Conservation (phyloP, 148 eudicot species). For the Camellia lanceoleosa region DNA sequence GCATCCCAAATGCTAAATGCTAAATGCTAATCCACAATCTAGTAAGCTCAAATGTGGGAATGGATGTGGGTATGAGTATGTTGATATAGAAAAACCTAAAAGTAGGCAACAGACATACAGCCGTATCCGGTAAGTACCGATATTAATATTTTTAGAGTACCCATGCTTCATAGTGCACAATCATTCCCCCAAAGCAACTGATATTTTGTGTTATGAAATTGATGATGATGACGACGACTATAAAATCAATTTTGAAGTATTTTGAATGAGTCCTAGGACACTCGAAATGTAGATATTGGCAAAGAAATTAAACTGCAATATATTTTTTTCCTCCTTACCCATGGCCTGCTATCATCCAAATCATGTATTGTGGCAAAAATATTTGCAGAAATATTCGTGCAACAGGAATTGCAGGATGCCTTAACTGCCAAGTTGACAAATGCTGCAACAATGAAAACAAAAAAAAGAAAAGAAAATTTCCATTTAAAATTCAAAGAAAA, state of each 20-base stretch:
- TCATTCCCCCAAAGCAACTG: neutral
- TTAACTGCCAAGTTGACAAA: neutral
- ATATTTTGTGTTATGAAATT: neutral
- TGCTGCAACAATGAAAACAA: neutral
- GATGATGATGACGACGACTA: neutral
- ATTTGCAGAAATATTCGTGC: slow-evolving; percentile 2
- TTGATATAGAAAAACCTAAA: no score
- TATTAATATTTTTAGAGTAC: no score
- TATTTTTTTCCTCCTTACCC: slow-evolving; percentile 11
- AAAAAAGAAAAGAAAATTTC: neutral
- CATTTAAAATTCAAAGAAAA: neutral
- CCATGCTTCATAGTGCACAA: neutral
- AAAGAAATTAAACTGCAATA: neutral
- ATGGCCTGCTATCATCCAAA: slow-evolving; percentile 20
- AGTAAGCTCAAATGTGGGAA: no score
- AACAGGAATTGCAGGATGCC: slow-evolving; percentile 17
- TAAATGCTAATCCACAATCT: neutral
- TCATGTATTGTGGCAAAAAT: slow-evolving; percentile 14
- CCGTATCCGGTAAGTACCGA: no score
- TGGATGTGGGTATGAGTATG: no score
- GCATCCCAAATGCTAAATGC: neutral
- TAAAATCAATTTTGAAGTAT: neutral
- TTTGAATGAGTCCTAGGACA: neutral
- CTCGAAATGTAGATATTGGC: neutral
- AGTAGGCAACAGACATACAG: no score